phyloP scores from a whole-genome alignment of 805 yeast genomes.

The Metahyphopichia silvanorum region DNA sequence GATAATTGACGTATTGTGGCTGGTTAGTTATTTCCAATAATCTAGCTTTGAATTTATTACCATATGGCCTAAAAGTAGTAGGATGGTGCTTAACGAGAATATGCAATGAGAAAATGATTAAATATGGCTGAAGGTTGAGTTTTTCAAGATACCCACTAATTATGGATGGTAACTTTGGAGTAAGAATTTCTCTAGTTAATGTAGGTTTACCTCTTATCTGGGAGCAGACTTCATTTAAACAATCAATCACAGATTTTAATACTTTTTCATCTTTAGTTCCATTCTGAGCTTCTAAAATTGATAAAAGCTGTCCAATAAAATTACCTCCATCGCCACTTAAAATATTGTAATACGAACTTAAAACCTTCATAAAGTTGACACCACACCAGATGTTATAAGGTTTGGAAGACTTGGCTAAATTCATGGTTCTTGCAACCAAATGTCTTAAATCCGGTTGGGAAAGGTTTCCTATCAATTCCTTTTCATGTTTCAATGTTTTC shows the following conservation, averaged over 20 bases:
- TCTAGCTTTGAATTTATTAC: slow-evolving; percentile 54
- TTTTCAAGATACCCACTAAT: slow-evolving; percentile 51
- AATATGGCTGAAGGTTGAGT: slow-evolving; percentile 24
- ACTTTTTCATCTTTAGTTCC: slow-evolving; percentile 30
- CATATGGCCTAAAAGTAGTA: slow-evolving; percentile 79
- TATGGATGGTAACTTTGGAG: slow-evolving; percentile 70
- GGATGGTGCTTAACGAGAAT: slow-evolving; percentile 55
- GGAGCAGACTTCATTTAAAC: slow-evolving; percentile 38
- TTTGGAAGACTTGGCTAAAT: slow-evolving; percentile 23
- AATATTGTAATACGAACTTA: slow-evolving; percentile 33
- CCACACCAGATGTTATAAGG: slow-evolving; percentile 58
- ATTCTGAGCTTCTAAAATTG: slow-evolving; percentile 37
- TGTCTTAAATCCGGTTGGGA: slow-evolving; percentile 50
- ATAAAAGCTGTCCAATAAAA: slow-evolving; percentile 38
- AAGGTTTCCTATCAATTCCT: slow-evolving; percentile 35
- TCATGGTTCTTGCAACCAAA: slow-evolving; percentile 39
- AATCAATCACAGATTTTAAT: slow-evolving; percentile 34
- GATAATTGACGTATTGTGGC: slow-evolving; percentile 36
- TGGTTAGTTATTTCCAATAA: slow-evolving; percentile 33
- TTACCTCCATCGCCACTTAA: slow-evolving; percentile 40
- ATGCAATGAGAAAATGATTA: slow-evolving; percentile 31
- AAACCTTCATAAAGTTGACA: slow-evolving; percentile 47
- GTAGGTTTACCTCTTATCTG: slow-evolving; percentile 77
- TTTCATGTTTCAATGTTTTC: slow-evolving; percentile 23
- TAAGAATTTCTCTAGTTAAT: slow-evolving; percentile 75